Conservation (phyloP, 345 rosid species). For the Mercurialis annua region DNA sequence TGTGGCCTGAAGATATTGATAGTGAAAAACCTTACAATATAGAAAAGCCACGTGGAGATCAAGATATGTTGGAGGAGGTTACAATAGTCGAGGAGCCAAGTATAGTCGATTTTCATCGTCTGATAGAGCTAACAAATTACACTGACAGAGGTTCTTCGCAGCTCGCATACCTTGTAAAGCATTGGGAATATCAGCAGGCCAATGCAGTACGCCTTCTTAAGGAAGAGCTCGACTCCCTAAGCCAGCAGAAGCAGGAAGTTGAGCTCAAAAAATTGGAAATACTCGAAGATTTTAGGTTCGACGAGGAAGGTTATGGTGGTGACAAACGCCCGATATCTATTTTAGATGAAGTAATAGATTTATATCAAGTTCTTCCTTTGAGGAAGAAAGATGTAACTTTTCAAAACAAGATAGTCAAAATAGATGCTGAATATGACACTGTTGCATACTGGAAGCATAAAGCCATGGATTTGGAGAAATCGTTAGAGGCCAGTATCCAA, state of each 20-base stretch:
- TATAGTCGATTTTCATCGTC: constrained; percentile 63
- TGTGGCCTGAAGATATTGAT: constrained; percentile 96
- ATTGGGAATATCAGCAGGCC: constrained; percentile 82
- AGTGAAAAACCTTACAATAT: constrained; percentile 83
- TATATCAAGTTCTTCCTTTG: constrained; percentile 50
- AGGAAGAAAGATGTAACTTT: constrained; percentile 50
- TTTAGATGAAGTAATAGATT: constrained; percentile 46
- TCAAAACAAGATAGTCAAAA: constrained; percentile 53
- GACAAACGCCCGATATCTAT: constrained; percentile 61
- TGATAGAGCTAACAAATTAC: constrained; percentile 48
- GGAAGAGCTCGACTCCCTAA: constrained; percentile 80
- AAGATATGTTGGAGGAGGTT: constrained; percentile 87
- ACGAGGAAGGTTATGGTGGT: constrained; percentile 48
- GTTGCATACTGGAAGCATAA: constrained; percentile 77
- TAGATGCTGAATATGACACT: constrained; percentile 69
- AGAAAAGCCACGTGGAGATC: constrained; percentile 69
- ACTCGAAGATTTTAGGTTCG: constrained; percentile 80
- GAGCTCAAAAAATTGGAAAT: constrained; percentile 84
- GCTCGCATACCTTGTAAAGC: constrained; percentile 72
- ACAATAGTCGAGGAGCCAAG: constrained; percentile 45
- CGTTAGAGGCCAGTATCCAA: constrained; percentile 69
- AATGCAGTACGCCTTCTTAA: constrained; percentile 67
- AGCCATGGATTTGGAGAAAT: constrained; percentile 50
- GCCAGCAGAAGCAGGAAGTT: constrained; percentile 71
- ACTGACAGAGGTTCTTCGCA: constrained; percentile 83